Percentiles rank a stretch among this genome's conserved stretches.
phyloP scores from a whole-genome alignment of 1,139 yeast species.

The Groenewaldozyma sp. region DNA sequence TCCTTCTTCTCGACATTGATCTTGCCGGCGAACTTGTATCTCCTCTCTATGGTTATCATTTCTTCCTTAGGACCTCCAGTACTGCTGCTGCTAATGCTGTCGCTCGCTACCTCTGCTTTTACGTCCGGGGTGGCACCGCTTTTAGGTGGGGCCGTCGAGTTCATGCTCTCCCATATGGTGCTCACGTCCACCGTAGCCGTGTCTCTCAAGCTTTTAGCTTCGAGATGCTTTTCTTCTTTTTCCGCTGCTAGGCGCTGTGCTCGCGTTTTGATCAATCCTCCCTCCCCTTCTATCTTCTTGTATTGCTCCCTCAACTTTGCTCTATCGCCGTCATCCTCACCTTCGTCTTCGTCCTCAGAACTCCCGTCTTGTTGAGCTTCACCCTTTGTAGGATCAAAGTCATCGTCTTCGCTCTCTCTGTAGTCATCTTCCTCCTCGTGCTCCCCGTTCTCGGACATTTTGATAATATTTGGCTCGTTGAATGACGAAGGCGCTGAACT shows the following conservation, averaged over 20 bases:
- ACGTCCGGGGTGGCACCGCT: constrained; percentile 1
- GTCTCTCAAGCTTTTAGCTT: constrained; percentile 15
- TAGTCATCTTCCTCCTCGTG: constrained; percentile 31
- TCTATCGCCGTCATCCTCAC: constrained; percentile 14
- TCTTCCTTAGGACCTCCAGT: constrained; percentile 29
- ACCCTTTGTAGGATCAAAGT: constrained; percentile 40
- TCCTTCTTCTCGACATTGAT: constrained; percentile 64
- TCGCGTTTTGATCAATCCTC: constrained; percentile 50
- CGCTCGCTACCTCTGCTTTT: constrained; percentile 6
- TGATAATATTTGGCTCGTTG: too few relatives aligned
- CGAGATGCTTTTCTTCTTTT: constrained; percentile 19
- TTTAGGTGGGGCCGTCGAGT: constrained; percentile 13
- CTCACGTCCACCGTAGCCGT: constrained; percentile 36
- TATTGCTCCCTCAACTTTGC: constrained; percentile 29
- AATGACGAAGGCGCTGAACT: too few relatives aligned
- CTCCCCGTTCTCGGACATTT: neutral
- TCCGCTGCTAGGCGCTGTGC: constrained; percentile 41
- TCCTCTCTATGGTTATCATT: constrained; percentile 60
- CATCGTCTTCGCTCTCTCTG: constrained; percentile 58
- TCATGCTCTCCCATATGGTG: constrained; percentile 47
- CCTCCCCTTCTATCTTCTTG: constrained; percentile 39
- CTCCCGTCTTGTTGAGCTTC: constrained; percentile 5
- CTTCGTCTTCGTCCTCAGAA: constrained; percentile 18
- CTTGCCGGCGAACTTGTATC: constrained; percentile 87
- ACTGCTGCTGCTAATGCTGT: too few relatives aligned